phyloP scores from a whole-genome alignment of 2,329 filamentous ascomycete species.

The Rutstroemia sp. region DNA sequence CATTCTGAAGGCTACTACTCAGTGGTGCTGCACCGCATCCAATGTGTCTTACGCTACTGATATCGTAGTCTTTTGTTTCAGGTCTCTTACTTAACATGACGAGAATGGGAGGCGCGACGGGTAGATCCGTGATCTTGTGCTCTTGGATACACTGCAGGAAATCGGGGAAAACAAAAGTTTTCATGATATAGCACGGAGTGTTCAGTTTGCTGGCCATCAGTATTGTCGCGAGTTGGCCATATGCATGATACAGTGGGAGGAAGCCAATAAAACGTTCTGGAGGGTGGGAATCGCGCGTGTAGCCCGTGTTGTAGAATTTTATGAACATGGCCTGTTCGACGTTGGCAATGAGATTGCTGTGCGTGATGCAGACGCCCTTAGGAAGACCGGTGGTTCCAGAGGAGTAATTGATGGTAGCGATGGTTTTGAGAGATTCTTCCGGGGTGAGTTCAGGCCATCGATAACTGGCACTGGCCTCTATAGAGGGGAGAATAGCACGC shows the following conservation, averaged over 20 bases:
- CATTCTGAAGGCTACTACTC: constrained; percentile 18
- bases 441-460: not conserved
- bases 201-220: no score
- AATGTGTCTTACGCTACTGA: constrained; percentile 41
- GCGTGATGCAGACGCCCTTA: constrained; percentile 64
- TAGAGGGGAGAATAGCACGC: no score
- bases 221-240: no score
- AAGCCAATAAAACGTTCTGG: no score
- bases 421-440: constrained; percentile 26
- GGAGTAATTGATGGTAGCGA: constrained; percentile 51
- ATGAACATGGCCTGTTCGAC: no score
- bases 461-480: no score
- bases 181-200: constrained; percentile 48
- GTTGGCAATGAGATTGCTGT: constrained; percentile 18
- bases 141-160: constrained; percentile 44
- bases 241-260: no score
- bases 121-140: constrained; percentile 45
- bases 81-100: constrained; percentile 52
- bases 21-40: constrained; percentile 48
- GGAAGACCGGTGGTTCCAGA: constrained; percentile 75
- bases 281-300: no score
- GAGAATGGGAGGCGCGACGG: constrained; percentile 50
- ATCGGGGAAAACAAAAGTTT: constrained; percentile 45
- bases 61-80: constrained; percentile 42
- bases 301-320: no score